Evolutionary conservation across 129 eudicot genomes (phyloP).

Genomic region (Kitagawia praeruptora): DNA sequence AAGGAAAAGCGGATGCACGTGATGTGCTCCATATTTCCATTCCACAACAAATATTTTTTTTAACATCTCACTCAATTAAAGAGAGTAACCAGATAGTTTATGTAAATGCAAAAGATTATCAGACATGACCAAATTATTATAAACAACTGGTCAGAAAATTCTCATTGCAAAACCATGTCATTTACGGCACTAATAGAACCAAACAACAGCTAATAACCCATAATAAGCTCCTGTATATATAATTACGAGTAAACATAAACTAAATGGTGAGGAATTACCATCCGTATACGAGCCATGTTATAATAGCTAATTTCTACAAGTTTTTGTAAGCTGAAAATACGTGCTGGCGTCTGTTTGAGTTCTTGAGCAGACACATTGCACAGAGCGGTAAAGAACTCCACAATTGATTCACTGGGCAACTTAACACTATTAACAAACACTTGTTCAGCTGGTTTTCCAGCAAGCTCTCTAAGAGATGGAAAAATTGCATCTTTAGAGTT

Average conservation of each 20-base stretch:
- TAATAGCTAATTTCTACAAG: slow-evolving; percentile 97
- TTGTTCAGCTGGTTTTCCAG: slow-evolving; percentile 93
- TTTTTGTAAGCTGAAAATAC: slow-evolving; percentile 94
- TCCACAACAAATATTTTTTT: not conserved
- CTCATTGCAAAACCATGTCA: not conserved
- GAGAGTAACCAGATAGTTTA: not conserved
- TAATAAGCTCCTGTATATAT: not conserved
- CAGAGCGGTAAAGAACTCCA: slow-evolving; percentile 85
- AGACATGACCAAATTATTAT: not conserved
- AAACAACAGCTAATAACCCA: not conserved
- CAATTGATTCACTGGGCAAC: slow-evolving; percentile 90
- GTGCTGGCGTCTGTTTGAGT: slow-evolving; percentile 76
- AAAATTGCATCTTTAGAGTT: slow-evolving; percentile 86
- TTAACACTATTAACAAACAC: slow-evolving; percentile 84
- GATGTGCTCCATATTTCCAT: not conserved
- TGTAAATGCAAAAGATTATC: not conserved
- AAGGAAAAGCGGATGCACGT: not conserved
- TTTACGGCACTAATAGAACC: not conserved
- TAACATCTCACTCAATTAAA: not conserved
- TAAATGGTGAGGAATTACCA: slow-evolving; percentile 53
- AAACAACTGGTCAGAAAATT: not conserved
- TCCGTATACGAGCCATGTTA: slow-evolving; percentile 95
- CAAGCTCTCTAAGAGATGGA: slow-evolving; percentile 86
- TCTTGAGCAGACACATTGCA: slow-evolving; percentile 98
- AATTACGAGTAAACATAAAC: not conserved